phyloP scores from a whole-genome alignment of 2,329 filamentous ascomycete genomes.

The Colletotrichum incanum region DNA sequence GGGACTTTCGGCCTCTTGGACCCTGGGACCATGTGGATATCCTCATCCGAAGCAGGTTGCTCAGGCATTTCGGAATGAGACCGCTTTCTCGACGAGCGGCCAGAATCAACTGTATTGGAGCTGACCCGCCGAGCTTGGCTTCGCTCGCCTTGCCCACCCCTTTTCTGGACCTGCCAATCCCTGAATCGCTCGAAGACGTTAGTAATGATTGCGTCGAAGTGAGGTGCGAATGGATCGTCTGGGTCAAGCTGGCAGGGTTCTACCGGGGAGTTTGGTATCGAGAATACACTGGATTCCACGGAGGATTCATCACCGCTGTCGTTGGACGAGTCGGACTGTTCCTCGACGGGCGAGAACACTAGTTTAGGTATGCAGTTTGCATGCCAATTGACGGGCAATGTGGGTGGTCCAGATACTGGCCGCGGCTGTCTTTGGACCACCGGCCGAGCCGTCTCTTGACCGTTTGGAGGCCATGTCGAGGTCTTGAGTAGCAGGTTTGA shows the following conservation, averaged over 20 bases:
- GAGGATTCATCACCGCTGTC: conserved; percentile 30
- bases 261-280: conserved; percentile 16
- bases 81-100: conserved; percentile 25
- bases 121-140: not conserved
- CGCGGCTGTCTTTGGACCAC: not conserved
- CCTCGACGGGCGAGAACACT: not conserved
- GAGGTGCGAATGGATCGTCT: conserved; percentile 20
- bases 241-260: conserved; percentile 8
- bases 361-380: not conserved
- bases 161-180: conserved; percentile 3
- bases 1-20: conserved; percentile 24
- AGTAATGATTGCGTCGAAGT: not conserved
- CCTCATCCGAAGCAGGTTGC: not conserved
- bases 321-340: not conserved
- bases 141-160: conserved; percentile 2
- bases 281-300: conserved; percentile 30
- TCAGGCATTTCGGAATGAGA: conserved; percentile 7
- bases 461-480: not conserved
- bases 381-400: not conserved
- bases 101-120: conserved; percentile 14
- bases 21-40: not conserved
- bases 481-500: not conserved
- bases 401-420: not conserved
- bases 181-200: conserved; percentile 1
- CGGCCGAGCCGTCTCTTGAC: not conserved